Conservation (phyloP, 495 filamentous ascomycete species). For the Bryoglossum gracile region DNA sequence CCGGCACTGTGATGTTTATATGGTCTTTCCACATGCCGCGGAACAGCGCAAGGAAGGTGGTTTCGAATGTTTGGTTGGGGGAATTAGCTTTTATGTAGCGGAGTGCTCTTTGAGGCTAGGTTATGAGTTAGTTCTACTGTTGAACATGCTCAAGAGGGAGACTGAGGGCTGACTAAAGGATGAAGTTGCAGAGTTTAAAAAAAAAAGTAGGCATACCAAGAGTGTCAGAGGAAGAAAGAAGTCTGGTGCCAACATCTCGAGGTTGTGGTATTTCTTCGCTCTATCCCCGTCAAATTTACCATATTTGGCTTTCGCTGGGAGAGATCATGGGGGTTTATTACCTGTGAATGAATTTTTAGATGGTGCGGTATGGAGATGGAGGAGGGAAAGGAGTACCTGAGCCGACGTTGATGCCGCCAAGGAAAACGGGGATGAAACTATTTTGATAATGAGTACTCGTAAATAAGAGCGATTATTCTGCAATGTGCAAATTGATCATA, state of each 20-base stretch:
- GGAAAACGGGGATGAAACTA: slow-evolving; percentile 61
- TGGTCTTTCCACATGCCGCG: slow-evolving; percentile 39
- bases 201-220: slow-evolving; percentile 25
- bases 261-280: slow-evolving; percentile 47
- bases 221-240: slow-evolving; percentile 22
- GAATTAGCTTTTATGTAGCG: slow-evolving; percentile 52
- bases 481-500: too few species aligned
- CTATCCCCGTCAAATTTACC: slow-evolving; percentile 45
- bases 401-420: slow-evolving; percentile 63
- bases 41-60: slow-evolving; percentile 39
- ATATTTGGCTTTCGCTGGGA: slow-evolving; percentile 59
- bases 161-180: neutral
- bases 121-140: neutral
- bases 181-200: neutral
- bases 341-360: slow-evolving; percentile 49
- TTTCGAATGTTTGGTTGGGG: slow-evolving; percentile 35
- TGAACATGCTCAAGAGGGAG: neutral
- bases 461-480: too few species aligned
- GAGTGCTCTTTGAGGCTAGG: slow-evolving; percentile 55
- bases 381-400: slow-evolving; percentile 62
- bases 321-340: slow-evolving; percentile 67
- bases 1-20: slow-evolving; percentile 43
- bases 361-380: slow-evolving; percentile 57
- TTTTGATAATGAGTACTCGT: neutral
- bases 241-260: slow-evolving; percentile 33